Conservation (phyloP, 371 early-diverging fungal genomes). For the Chytridium lagenaria region DNA sequence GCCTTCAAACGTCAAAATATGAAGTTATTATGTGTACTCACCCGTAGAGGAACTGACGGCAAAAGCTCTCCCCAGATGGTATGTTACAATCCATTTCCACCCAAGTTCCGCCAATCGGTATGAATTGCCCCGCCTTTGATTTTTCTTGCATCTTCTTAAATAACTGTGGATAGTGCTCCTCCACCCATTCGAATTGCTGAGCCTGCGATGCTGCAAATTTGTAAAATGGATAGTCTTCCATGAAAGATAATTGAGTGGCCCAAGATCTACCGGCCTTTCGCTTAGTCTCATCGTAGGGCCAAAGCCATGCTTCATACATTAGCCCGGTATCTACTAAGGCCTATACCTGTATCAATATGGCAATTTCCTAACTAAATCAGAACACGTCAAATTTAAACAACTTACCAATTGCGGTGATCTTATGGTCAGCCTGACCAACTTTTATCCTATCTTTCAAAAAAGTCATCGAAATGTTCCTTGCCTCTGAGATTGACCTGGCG, state of each 20-base stretch:
- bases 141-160: constrained; percentile 78
- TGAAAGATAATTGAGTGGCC: constrained; percentile 64
- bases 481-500: constrained; percentile 36
- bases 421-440: constrained; percentile 30
- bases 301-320: constrained; percentile 60
- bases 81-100: constrained; percentile 98
- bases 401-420: constrained; percentile 47
- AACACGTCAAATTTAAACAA: constrained; percentile 35
- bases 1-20: no score
- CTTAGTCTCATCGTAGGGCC: constrained; percentile 96
- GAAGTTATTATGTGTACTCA: no score
- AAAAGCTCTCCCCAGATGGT: constrained; percentile 93
- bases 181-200: constrained; percentile 95
- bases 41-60: constrained; percentile 92
- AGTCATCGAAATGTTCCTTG: constrained; percentile 61
- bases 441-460: constrained; percentile 64
- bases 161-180: constrained; percentile 79
- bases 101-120: constrained; percentile 97
- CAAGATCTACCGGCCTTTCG: constrained; percentile 92
- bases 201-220: constrained; percentile 93
- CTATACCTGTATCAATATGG: constrained; percentile 67
- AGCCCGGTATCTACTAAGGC: background rate
- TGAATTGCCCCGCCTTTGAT: constrained; percentile 79
- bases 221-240: constrained; percentile 76
- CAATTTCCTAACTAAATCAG: no score